Percentiles rank a stretch among this genome's conserved stretches.
Evolutionary conservation across 2,329 filamentous ascomycete genomes (phyloP).

Genomic region (Exutisphaerella laricina): DNA sequence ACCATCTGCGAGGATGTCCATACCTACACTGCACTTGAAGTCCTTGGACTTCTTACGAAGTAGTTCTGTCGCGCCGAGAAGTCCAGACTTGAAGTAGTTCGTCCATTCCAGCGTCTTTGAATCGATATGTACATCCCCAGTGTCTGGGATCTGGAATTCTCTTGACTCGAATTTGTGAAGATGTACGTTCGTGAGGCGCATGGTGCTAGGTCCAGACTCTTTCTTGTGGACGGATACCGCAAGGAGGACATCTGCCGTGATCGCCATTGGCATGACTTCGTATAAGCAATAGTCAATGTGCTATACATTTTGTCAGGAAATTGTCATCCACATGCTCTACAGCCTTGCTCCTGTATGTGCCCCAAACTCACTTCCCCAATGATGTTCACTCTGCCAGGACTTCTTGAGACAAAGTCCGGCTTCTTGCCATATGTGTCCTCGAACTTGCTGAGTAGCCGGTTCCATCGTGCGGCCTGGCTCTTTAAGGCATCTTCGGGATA

Average conservation of each 20-base stretch:
- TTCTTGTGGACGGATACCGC: slow-evolving; percentile 61
- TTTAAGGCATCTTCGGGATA: slow-evolving; percentile 70
- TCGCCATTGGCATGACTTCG: slow-evolving; percentile 90
- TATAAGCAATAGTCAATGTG: slow-evolving; percentile 99
- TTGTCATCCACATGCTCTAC: not conserved
- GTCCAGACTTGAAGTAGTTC: slow-evolving; percentile 95
- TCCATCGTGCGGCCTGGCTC: slow-evolving; percentile 69
- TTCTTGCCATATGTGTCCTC: slow-evolving; percentile 61
- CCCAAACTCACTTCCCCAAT: slow-evolving; percentile 78
- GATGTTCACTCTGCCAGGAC: slow-evolving; percentile 92
- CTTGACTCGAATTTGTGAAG: slow-evolving; percentile 67
- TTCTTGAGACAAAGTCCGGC: slow-evolving; percentile 78
- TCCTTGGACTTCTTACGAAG: slow-evolving; percentile 60
- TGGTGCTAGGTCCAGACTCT: slow-evolving; percentile 51
- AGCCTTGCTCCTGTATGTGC: not conserved
- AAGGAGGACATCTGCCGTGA: slow-evolving; percentile 83
- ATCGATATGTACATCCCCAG: slow-evolving; percentile 62
- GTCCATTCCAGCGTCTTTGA: slow-evolving; percentile 85
- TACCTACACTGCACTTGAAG: slow-evolving; percentile 62
- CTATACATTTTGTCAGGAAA: slow-evolving; percentile 28
- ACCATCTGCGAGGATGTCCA: slow-evolving; percentile 87
- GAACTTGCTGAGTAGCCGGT: slow-evolving; percentile 66
- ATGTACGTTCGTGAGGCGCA: slow-evolving; percentile 77
- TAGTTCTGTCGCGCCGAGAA: slow-evolving; percentile 73
- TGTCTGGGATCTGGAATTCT: slow-evolving; percentile 65